Evolutionary conservation across 2,329 filamentous ascomycete species (phyloP).

Genomic region (Pseudopithomyces chartarum): DNA sequence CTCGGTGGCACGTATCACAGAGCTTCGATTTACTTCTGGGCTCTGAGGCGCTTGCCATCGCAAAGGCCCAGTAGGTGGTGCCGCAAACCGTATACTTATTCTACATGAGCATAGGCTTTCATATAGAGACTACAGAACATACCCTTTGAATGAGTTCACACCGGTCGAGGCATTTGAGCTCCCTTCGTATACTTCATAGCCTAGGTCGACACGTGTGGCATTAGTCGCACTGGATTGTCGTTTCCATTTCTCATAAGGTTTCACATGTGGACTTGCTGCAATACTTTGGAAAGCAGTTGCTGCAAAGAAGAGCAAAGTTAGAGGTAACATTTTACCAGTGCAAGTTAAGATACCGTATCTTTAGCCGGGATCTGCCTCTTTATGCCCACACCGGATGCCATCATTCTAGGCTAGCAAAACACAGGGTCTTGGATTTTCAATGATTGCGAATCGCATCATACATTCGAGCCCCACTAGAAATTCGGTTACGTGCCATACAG

Average conservation of each 20-base stretch:
- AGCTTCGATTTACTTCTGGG: conserved; percentile 14
- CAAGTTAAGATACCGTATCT: too few relatives aligned
- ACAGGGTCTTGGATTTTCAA: background rate
- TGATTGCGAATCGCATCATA: background rate
- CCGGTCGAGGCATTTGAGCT: conserved; percentile 17
- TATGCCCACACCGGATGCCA: background rate
- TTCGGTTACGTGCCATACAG: too few relatives aligned
- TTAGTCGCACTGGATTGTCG: conserved; percentile 5
- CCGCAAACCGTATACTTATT: conserved; percentile 26
- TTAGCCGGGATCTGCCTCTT: background rate
- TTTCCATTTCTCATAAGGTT: conserved; percentile 12
- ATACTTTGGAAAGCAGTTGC: background rate
- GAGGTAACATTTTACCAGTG: background rate
- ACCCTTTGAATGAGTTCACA: conserved; percentile 31
- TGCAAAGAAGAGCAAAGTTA: background rate
- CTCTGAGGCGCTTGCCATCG: conserved; percentile 24
- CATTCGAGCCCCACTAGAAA: background rate
- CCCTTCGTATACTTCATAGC: conserved; percentile 28
- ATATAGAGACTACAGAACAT: background rate
- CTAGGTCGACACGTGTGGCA: conserved; percentile 24
- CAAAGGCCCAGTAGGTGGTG: conserved; percentile 20
- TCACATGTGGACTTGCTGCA: conserved; percentile 4
- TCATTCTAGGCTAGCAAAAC: background rate
- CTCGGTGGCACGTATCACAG: conserved; percentile 6
- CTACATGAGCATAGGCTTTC: background rate